Conservation (phyloP, 495 filamentous ascomycete genomes). For the Hypoxylon intermedium region DNA sequence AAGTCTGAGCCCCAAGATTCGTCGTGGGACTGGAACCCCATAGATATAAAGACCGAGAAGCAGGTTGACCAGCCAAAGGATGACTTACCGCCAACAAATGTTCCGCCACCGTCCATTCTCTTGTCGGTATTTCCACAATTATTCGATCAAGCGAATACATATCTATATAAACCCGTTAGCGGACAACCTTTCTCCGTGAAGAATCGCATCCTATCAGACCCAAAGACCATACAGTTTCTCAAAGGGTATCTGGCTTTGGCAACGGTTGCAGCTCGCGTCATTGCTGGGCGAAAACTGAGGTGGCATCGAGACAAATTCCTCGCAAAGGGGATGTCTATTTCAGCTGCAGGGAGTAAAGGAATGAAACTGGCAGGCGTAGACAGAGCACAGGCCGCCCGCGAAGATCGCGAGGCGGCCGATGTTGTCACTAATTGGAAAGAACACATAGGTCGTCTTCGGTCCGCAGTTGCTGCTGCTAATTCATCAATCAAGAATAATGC, state of each 20-base stretch:
- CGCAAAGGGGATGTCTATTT: conserved; percentile 88
- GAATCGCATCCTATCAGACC: conserved; percentile 63
- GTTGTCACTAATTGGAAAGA: conserved; percentile 75
- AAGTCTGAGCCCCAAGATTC: conserved; percentile 13
- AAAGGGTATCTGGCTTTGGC: conserved; percentile 62
- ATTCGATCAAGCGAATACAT: conserved; percentile 61
- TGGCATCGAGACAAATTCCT: conserved; percentile 90
- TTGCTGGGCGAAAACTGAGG: conserved; percentile 83
- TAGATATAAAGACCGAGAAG: conserved; percentile 30
- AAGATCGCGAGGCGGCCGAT: conserved; percentile 87
- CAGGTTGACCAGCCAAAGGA: conserved; percentile 31
- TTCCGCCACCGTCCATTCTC: conserved; percentile 85
- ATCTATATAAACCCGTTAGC: conserved; percentile 63
- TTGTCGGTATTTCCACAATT: conserved; percentile 75
- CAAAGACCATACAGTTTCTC: conserved; percentile 61
- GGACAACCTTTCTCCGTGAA: conserved; percentile 59
- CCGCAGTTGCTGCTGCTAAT: conserved; percentile 63
- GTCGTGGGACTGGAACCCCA: conserved; percentile 42
- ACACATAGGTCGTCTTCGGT: conserved; percentile 67
- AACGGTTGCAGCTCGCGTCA: conserved; percentile 75
- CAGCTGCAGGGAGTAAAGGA: conserved; percentile 72
- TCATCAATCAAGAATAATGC: conserved; percentile 38
- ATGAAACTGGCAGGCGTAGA: conserved; percentile 91
- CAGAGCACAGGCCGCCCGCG: conserved; percentile 77
- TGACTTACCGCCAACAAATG: conserved; percentile 75